Conservation (phyloP, 2,329 filamentous ascomycete genomes). For the Ceratocystis albifundus region DNA sequence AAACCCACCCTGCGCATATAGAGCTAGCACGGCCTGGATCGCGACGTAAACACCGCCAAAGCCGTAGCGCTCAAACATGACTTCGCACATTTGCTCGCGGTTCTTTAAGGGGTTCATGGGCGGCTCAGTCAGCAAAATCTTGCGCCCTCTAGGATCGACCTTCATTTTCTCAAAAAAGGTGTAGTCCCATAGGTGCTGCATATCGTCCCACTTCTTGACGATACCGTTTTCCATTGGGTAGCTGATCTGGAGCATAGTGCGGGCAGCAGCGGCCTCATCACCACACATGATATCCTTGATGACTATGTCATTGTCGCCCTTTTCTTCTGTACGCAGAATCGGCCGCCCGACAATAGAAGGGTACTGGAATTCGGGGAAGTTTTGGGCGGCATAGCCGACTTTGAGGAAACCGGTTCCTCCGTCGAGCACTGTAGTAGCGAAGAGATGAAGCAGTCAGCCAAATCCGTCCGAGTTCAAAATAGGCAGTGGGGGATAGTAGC, state of each 20-base stretch:
- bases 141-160: slow-evolving; percentile 78
- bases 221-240: slow-evolving; percentile 99
- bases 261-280: slow-evolving; percentile 88
- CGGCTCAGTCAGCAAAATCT: slow-evolving; percentile 94
- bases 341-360: slow-evolving; percentile 96
- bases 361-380: slow-evolving; percentile 98
- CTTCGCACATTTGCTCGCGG: slow-evolving; percentile 93
- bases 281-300: slow-evolving; percentile 99
- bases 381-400: slow-evolving; percentile 97
- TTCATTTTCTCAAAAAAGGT: slow-evolving; percentile 97
- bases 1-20: slow-evolving; percentile 80
- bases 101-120: slow-evolving; percentile 97
- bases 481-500: not conserved
- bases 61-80: slow-evolving; percentile 96
- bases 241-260: slow-evolving; percentile 95
- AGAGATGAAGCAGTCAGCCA: slow-evolving; percentile 20
- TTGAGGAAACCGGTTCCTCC: slow-evolving; percentile 99
- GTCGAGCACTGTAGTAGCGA: slow-evolving; percentile 66
- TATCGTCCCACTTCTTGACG: slow-evolving; percentile 98
- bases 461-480: slow-evolving; percentile 17
- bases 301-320: slow-evolving; percentile 49
- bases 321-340: slow-evolving; percentile 92
- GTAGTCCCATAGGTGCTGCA: slow-evolving; percentile 99
- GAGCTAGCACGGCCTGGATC: slow-evolving; percentile 88
- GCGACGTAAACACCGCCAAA: slow-evolving; percentile 97